Evolutionary conservation across 192 early-diverging fungal species (phyloP), one percentile per base, ranked within the genome.

Genomic region (Backusella sp.): DNA sequence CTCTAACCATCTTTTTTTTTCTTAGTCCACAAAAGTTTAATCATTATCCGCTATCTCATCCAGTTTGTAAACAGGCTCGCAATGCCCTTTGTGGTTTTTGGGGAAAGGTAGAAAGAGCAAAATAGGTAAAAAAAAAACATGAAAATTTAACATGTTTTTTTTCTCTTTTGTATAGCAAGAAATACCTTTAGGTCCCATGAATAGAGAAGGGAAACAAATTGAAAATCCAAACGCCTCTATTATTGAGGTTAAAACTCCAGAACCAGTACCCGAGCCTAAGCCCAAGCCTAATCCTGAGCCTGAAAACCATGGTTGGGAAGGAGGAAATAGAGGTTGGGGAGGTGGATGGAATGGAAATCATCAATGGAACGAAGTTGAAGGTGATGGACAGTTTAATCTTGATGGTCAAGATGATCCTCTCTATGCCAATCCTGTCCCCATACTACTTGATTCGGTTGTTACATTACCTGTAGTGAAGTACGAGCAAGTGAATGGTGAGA

Each of bases 1-100:
- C n/a, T 49, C 6, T 49, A 19, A 49, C 6, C 19, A 49, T 65
- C 17, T 32, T 32, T 32, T 1, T 32, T 15, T 53, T 35, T 49
- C 56, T 30, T 70, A 76, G 66, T 28, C 17, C 28, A 8, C 26
- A 39, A 5, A n/a, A 23, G 23, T 70, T 36, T 2, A 56, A 34
- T 6, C 66, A 70, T 37, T 69, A 37, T 28, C 46, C 67, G 32
- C 23, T 53, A n/a, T 53, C 46, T 26, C 67, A 76, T 19, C 12
- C 46, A 26, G 21, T 66, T 21, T 76, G 75, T 59, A 76, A 68
- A 56, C 17, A 8, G 9, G 75, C 75, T 19, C 52, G 26, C 6
- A 49, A 49, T 69, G 74, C 67, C 7, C 32, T 76, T 9, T 76
- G 74, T 56, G 74, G 74, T 52, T 76, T 69, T 36, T 59, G 71